These are phyloP conservation scores for Aspergillus panamensis DNA, from an alignment of 495 filamentous ascomycete genomes.

Conservation along the genomic window DNA sequence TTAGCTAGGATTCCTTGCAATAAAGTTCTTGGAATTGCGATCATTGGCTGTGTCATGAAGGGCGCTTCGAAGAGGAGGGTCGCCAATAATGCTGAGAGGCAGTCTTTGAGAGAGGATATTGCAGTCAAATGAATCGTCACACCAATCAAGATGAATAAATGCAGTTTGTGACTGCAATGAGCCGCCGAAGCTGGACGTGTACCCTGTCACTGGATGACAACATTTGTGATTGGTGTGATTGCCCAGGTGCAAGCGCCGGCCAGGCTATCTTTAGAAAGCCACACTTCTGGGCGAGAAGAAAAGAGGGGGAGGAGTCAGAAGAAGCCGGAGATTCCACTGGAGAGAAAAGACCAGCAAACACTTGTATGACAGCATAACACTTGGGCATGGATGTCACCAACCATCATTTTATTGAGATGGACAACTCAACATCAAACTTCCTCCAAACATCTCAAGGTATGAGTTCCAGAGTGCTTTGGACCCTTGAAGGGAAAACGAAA, in stretches of 20 bases:
- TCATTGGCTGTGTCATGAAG: slow-evolving; percentile 20
- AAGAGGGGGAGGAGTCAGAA: not conserved
- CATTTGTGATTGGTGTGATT: slow-evolving; percentile 20
- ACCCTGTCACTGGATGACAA: slow-evolving; percentile 2
- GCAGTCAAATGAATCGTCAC: slow-evolving; percentile 10
- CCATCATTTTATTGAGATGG: not conserved
- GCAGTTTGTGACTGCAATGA: slow-evolving; percentile 24
- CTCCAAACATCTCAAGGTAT: not conserved
- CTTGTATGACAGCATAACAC: not conserved
- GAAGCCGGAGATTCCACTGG: not conserved
- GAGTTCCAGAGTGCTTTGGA: not conserved
- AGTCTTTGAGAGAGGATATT: slow-evolving; percentile 9
- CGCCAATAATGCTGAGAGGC: slow-evolving; percentile 17
- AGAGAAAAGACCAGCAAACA: slow-evolving; percentile 11
- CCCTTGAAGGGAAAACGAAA: slow-evolving; percentile 13
- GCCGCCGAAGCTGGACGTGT: slow-evolving; percentile 17
- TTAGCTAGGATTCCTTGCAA: slow-evolving; percentile 20
- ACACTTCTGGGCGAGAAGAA: not conserved
- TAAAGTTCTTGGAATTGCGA: slow-evolving; percentile 3
- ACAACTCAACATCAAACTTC: not conserved
- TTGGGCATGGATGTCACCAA: not conserved
- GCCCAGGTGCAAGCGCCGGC: slow-evolving; percentile 30
- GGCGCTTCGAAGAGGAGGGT: slow-evolving; percentile 24
- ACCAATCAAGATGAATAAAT: slow-evolving; percentile 18
- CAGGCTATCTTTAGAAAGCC: slow-evolving; percentile 32